Conservation (phyloP, 1,284 basidiomycete species). For the Ceratobasidium sp. region DNA sequence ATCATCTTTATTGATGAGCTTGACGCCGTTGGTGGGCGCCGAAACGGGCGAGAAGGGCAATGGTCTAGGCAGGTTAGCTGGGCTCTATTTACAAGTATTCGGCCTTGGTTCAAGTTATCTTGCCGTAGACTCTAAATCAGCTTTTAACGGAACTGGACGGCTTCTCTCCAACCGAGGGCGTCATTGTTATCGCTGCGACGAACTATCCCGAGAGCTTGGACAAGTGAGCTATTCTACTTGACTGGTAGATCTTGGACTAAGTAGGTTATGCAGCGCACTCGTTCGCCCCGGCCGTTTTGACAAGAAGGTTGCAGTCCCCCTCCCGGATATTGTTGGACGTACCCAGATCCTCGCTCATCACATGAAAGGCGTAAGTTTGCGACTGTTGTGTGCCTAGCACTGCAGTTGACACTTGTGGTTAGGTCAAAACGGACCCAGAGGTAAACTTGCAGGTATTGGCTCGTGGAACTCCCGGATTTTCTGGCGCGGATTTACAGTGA, state of each 20-base stretch:
- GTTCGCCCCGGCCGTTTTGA: constrained; percentile 95
- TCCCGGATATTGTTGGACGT: constrained; percentile 85
- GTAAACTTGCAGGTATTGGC: constrained; percentile 88
- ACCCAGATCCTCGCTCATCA: constrained; percentile 91
- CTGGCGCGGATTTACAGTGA: constrained; percentile 85
- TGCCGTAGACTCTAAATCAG: constrained; percentile 84
- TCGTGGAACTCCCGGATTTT: constrained; percentile 90
- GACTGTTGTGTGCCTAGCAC: constrained; percentile 4
- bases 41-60: constrained; percentile 84
- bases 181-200: constrained; percentile 94
- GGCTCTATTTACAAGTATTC: not conserved
- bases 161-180: constrained; percentile 84
- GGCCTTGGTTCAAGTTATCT: not conserved
- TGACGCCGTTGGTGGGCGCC: constrained; percentile 93
- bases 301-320: constrained; percentile 86
- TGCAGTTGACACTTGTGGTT: not conserved
- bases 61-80: constrained; percentile 77
- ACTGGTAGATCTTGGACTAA: constrained; percentile 25
- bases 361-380: constrained; percentile 74
- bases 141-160: constrained; percentile 95
- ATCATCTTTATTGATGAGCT: constrained; percentile 97
- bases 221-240: constrained; percentile 63
- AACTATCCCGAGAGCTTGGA: constrained; percentile 95
- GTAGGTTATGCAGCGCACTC: constrained; percentile 69
- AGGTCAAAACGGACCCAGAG: constrained; percentile 57